Evolutionary conservation across 495 filamentous ascomycete genomes (phyloP).

Genomic region (Parmelia sp.): DNA sequence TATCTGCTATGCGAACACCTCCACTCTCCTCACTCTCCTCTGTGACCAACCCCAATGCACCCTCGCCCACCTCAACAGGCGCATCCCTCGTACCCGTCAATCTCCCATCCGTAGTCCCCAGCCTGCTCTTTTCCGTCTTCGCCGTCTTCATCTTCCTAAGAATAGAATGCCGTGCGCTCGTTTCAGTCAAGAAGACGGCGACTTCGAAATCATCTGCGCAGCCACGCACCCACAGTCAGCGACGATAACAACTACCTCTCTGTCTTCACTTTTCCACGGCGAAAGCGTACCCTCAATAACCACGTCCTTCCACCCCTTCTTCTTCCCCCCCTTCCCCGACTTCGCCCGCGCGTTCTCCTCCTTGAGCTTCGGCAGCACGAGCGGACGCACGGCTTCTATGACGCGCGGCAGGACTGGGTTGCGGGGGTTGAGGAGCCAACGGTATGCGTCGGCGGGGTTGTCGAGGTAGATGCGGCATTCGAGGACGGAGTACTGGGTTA

Average conservation of each 20-base stretch:
- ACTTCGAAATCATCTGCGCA: constrained; percentile 86
- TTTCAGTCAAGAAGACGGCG: constrained; percentile 85
- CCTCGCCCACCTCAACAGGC: constrained; percentile 44
- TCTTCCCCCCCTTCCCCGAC: constrained; percentile 49
- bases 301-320: constrained; percentile 79
- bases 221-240: neutral
- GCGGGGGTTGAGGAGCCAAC: constrained; percentile 74
- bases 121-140: constrained; percentile 44
- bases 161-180: constrained; percentile 78
- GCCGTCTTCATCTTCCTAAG: constrained; percentile 77
- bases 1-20: constrained; percentile 33
- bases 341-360: constrained; percentile 63
- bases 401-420: constrained; percentile 71
- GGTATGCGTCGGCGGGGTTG: constrained; percentile 66
- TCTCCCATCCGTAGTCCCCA: constrained; percentile 47
- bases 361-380: constrained; percentile 80
- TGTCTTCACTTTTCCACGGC: neutral
- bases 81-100: constrained; percentile 43
- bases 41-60: constrained; percentile 19
- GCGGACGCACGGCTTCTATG: constrained; percentile 72
- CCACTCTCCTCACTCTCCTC: constrained; percentile 40
- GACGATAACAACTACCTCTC: neutral
- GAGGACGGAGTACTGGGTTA: constrained; percentile 81
- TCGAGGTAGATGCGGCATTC: constrained; percentile 95
- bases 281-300: constrained; percentile 61